Evolutionary conservation across 208 protist genomes (phyloP), one percentile per base, ranked within the genome.

Genomic region (Leishmania martiniquensis): DNA sequence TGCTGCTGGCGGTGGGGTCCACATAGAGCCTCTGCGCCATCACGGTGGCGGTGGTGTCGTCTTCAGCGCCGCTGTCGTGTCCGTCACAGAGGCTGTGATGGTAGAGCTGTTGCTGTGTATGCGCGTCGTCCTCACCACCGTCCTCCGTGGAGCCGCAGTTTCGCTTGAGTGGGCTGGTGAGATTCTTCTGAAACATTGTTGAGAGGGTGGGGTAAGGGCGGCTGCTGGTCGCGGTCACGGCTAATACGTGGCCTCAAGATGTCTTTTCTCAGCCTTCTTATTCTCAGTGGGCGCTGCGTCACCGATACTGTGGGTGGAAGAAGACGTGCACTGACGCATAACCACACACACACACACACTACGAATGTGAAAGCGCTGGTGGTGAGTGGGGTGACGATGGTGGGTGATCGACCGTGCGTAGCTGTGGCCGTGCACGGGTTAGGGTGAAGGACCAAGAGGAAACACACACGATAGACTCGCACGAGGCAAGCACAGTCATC

Each of bases 81-180:
- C 32, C 20, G 34, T n/a, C 51, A 45, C 17, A 22, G 34, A 34
- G 47, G 73, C 42, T 42, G 67, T 57, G 52, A 37, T 66, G 25
- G 47, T 54, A 60, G 29, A 75, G 45, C 65, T 29, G 59, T 47
- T 63, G 68, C 67, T 62, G 54, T 47, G 72, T 52, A 55, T 69
- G 45, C 29, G 37, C 22, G 47, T 71, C 52, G 17, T 42, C 73
- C 20, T 83, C 80, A 6, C 62, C 69, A 47, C 70, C 62, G 20
- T 62, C 52, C 7, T 76, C 68, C 4, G 47, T 65, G 22, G 55
- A 47, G 51, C 69, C 80, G 39, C 80, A 55, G 60, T 71, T 76
- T 37, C 80, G 80, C 80, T 83, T 83, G 63, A 83, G 73, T 1
- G 80, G 80, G 49, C 80, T 79, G 22, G 71, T 79, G 6, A 45